A percentile compares a stretch with the other conserved stretches of the same genome.
These are phyloP conservation scores for Fusarium sulawesiense DNA, from an alignment of 2,329 filamentous ascomycete species.

Conservation along the genomic window DNA sequence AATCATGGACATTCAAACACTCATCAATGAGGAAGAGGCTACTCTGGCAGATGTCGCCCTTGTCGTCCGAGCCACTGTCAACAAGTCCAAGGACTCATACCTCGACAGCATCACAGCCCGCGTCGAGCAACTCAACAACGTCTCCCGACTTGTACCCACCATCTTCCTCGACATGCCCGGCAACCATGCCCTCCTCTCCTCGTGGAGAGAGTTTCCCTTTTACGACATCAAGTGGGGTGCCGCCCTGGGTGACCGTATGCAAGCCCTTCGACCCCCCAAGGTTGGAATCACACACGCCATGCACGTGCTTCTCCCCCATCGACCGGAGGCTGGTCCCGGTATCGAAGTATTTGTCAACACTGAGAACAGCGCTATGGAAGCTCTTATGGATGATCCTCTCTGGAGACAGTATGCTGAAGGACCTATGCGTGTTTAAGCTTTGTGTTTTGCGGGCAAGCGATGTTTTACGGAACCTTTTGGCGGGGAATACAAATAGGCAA, in stretches of 20 bases:
- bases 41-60: conserved; percentile 15
- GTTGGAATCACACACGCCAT: conserved; percentile 16
- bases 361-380: conserved; percentile 6
- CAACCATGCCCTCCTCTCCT: conserved; percentile 8
- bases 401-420: conserved; percentile 4
- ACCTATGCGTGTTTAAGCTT: background rate
- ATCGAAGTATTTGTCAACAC: conserved; percentile 12
- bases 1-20: conserved; percentile 6
- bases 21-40: background rate
- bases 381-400: background rate
- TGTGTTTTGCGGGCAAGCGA: background rate
- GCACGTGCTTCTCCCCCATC: conserved; percentile 4
- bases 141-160: background rate
- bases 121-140: background rate
- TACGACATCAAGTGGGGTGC: conserved; percentile 23
- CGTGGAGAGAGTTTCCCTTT: conserved; percentile 20
- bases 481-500: background rate
- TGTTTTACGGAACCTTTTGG: background rate
- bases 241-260: background rate
- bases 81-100: conserved; percentile 10
- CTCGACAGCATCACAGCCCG: background rate
- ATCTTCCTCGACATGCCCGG: conserved; percentile 19
- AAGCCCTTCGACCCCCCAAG: conserved; percentile 5
- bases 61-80: background rate
- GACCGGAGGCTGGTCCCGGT: conserved; percentile 5